Percentiles rank a stretch among this genome's conserved stretches.
Conservation (phyloP, 371 early-diverging fungal genomes). For the Mortierella sp. region DNA sequence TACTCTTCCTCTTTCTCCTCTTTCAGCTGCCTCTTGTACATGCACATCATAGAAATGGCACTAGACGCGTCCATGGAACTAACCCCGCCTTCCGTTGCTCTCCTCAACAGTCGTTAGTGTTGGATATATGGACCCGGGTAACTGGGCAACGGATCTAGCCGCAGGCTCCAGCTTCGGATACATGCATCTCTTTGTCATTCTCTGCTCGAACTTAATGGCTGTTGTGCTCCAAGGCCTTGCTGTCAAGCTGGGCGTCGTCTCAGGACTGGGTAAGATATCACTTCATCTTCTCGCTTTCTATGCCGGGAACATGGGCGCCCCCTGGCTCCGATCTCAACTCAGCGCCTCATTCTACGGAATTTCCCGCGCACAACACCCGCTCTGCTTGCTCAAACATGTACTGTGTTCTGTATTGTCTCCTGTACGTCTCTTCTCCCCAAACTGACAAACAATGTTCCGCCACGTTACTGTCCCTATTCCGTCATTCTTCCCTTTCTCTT, state of each 20-base stretch:
- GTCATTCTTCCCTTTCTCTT: no score
- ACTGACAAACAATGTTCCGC: no score
- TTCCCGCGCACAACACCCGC: not conserved
- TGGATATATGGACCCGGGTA: slow-evolving; percentile 79
- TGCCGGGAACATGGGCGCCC: not conserved
- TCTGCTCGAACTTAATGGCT: slow-evolving; percentile 82
- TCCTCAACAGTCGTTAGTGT: slow-evolving; percentile 55
- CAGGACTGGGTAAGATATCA: slow-evolving; percentile 61
- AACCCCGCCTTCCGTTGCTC: not conserved
- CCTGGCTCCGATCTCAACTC: no score
- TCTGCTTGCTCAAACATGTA: not conserved
- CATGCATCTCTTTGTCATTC: slow-evolving; percentile 74
- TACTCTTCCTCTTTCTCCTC: not conserved
- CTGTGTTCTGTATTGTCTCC: not conserved
- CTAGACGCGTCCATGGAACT: slow-evolving; percentile 2
- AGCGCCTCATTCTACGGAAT: no score
- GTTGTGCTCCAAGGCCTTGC: slow-evolving; percentile 81
- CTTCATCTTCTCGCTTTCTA: slow-evolving; percentile 1
- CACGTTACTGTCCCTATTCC: no score
- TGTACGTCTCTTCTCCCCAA: not conserved
- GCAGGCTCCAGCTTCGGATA: slow-evolving; percentile 84
- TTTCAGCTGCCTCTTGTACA: no score
- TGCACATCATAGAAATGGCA: not conserved
- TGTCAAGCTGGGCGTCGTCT: slow-evolving; percentile 81
- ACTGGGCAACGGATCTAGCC: slow-evolving; percentile 80